A percentile compares a stretch with the other conserved stretches of the same genome.
phyloP scores from a whole-genome alignment of 768 basidiomycete genomes.

The Xerocomus spinulosus region DNA sequence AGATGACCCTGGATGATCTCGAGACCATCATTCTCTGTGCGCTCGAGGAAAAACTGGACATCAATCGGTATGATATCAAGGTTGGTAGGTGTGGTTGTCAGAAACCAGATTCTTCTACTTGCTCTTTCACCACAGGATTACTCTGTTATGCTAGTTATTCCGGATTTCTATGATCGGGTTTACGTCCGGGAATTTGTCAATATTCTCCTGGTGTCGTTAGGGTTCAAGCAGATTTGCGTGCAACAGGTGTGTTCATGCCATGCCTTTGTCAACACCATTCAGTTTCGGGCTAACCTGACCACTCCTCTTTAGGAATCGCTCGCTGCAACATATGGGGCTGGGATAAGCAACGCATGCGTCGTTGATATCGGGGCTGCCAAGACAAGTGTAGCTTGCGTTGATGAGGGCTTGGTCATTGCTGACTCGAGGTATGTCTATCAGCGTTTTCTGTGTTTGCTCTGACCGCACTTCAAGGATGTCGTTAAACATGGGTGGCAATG shows the following conservation, averaged over 20 bases:
- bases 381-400: conserved; percentile 88
- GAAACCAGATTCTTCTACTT: not conserved
- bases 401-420: conserved; percentile 82
- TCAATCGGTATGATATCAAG: conserved; percentile 53
- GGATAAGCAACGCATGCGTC: conserved; percentile 91
- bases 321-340: conserved; percentile 92
- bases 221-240: conserved; percentile 89
- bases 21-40: conserved; percentile 61
- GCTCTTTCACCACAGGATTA: conserved; percentile 53
- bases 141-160: conserved; percentile 84
- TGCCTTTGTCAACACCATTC: not conserved
- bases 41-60: conserved; percentile 56
- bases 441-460: conserved; percentile 2
- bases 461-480: conserved; percentile 48
- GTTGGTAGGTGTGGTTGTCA: conserved; percentile 35
- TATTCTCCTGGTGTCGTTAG: conserved; percentile 70
- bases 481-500: conserved; percentile 88
- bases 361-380: conserved; percentile 87
- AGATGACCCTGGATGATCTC: conserved; percentile 72
- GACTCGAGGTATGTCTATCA: conserved; percentile 69
- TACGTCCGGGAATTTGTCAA: conserved; percentile 79
- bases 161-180: conserved; percentile 82
- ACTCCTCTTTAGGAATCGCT: conserved; percentile 68
- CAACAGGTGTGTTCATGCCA: conserved; percentile 67
- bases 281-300: not conserved